A percentile compares a stretch with the other conserved stretches of the same genome.
phyloP scores from a whole-genome alignment of 1,139 yeast genomes.

The Geotrichum aggregatum region DNA sequence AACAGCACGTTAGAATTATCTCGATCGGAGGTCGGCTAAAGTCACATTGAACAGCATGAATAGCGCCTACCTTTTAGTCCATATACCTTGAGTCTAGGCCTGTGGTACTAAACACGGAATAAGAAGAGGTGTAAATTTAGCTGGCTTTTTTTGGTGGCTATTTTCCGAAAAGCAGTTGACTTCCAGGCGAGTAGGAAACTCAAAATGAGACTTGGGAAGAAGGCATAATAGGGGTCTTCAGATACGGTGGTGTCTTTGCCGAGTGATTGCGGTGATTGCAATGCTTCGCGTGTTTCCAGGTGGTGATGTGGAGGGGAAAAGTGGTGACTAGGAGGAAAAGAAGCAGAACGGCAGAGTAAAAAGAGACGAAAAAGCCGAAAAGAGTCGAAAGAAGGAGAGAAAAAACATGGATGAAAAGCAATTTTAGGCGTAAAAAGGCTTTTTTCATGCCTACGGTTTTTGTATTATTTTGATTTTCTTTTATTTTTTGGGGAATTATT shows the following conservation, averaged over 20 bases:
- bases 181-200: not conserved
- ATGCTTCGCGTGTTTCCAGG: no score
- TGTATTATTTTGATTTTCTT: no score
- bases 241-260: no score
- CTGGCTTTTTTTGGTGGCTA: not conserved
- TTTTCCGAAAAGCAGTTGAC: not conserved
- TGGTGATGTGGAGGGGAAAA: not conserved
- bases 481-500: not conserved
- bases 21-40: no score
- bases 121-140: not conserved
- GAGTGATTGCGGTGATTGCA: no score
- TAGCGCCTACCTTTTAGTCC: not conserved
- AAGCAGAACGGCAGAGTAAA: not conserved
- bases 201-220: not conserved
- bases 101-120: not conserved
- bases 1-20: not conserved
- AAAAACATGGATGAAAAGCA: conserved; percentile 3
- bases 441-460: not conserved
- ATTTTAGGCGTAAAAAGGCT: not conserved
- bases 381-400: not conserved
- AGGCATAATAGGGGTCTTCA: not conserved
- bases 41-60: not conserved
- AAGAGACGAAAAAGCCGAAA: not conserved
- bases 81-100: not conserved
- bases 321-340: no score